Percentiles rank a stretch among this genome's conserved stretches.
Conservation (phyloP, 345 rosid species). For the Syzygium oleosum region DNA sequence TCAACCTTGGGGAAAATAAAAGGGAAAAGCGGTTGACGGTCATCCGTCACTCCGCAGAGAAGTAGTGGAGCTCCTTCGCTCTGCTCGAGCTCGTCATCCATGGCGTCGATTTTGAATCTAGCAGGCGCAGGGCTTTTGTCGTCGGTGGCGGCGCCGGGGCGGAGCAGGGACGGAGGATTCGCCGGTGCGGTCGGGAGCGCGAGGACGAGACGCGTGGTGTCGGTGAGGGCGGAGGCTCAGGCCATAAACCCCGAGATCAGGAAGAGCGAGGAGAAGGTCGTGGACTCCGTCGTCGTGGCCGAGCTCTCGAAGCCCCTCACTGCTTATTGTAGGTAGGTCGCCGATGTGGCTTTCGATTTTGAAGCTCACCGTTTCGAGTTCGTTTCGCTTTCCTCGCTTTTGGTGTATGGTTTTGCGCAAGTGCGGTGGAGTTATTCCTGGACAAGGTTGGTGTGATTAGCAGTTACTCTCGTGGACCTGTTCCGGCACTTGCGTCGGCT, state of each 20-base stretch:
- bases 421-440: neutral
- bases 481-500: neutral
- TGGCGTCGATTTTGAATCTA: conserved; percentile 25
- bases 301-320: conserved; percentile 82
- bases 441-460: neutral
- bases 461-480: neutral
- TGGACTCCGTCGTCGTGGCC: conserved; percentile 58
- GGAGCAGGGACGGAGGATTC: neutral
- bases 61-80: neutral
- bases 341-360: neutral
- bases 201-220: conserved; percentile 25
- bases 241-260: conserved; percentile 70
- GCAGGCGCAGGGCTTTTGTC: conserved; percentile 13
- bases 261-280: conserved; percentile 84
- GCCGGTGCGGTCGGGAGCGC: neutral
- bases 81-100: conserved; percentile 1
- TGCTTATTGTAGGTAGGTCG: conserved; percentile 68
- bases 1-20: neutral
- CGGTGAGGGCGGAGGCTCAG: conserved; percentile 62
- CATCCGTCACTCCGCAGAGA: neutral
- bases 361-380: neutral
- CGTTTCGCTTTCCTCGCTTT: neutral
- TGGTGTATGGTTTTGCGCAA: neutral
- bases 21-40: neutral
- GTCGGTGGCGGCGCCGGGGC: conserved; percentile 1